Evolutionary conservation across 2,329 filamentous ascomycete genomes (phyloP).

Genomic region (Cladophialophora immunda): DNA sequence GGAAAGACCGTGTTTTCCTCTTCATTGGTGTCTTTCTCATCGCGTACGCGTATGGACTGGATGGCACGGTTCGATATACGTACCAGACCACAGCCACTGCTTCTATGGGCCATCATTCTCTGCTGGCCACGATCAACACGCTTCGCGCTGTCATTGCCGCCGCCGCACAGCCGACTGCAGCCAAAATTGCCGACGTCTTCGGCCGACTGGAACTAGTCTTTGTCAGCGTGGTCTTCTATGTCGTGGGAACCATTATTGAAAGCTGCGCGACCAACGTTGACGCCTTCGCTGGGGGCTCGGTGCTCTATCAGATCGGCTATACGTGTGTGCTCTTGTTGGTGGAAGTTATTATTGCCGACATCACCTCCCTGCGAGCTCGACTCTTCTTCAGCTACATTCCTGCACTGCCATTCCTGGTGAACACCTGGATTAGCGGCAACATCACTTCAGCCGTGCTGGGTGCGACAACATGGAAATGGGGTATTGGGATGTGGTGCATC

Average conservation of each 20-base stretch:
- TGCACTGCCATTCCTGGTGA: constrained; percentile 66
- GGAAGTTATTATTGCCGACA: constrained; percentile 71
- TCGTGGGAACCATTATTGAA: constrained; percentile 65
- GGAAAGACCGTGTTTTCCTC: constrained; percentile 63
- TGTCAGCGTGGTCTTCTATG: constrained; percentile 65
- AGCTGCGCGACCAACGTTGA: constrained; percentile 59
- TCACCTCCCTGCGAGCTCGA: constrained; percentile 69
- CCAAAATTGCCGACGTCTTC: constrained; percentile 70
- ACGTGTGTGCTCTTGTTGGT: constrained; percentile 68
- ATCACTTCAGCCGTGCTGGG: constrained; percentile 61
- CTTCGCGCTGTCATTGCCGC: constrained; percentile 67
- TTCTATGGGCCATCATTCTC: constrained; percentile 61
- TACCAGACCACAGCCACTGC: constrained; percentile 62
- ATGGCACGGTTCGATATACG: constrained; percentile 34
- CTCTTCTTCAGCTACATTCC: constrained; percentile 73
- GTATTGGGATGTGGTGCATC: constrained; percentile 70
- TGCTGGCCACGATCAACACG: constrained; percentile 67
- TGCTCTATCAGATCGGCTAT: constrained; percentile 71
- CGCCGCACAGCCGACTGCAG: constrained; percentile 65
- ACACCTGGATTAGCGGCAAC: constrained; percentile 70
- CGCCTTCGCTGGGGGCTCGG: constrained; percentile 65
- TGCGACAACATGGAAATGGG: constrained; percentile 67
- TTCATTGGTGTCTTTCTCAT: constrained; percentile 70
- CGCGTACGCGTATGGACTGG: constrained; percentile 65
- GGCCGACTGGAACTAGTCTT: constrained; percentile 68